Conservation (phyloP, 768 basidiomycete genomes). For the Rhodosporidiobolus odoratus region DNA sequence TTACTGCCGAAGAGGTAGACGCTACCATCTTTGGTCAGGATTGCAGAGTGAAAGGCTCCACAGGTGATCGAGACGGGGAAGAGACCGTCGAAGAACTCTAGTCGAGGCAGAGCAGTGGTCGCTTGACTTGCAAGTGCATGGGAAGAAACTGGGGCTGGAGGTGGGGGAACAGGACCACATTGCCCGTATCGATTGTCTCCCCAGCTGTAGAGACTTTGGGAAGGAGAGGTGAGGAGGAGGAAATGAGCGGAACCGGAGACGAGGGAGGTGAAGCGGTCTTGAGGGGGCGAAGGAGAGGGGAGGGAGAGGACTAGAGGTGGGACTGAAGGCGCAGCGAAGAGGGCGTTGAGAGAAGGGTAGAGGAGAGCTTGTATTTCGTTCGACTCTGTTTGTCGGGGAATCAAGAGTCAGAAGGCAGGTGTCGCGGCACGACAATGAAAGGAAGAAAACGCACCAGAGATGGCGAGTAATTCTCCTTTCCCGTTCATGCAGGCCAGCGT, state of each 20-base stretch:
- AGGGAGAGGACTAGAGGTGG: background rate
- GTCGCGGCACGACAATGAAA: no score
- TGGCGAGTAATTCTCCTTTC: conserved; percentile 17
- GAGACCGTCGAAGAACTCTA: conserved; percentile 28
- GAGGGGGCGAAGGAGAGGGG: background rate
- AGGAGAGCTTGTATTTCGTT: background rate
- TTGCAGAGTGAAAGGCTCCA: conserved; percentile 28
- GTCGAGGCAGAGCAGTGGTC: background rate
- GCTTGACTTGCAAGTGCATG: background rate
- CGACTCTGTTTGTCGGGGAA: background rate
- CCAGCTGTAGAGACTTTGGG: background rate
- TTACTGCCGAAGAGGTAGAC: conserved; percentile 19
- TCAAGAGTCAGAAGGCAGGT: background rate
- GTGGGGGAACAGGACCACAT: conserved; percentile 3
- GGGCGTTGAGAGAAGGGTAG: background rate
- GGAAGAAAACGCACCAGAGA: conserved; percentile 5
- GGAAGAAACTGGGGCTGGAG: background rate
- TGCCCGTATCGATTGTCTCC: conserved; percentile 36
- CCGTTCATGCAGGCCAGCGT: background rate
- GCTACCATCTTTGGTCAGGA: background rate
- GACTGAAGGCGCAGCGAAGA: background rate
- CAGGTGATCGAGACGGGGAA: background rate
- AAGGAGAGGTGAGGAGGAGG: conserved; percentile 15
- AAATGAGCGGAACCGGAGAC: conserved; percentile 26
- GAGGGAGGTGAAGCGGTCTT: conserved; percentile 4